These are phyloP conservation scores for Triadica sebifera DNA, from an alignment of 345 rosid genomes.

Conservation along the genomic window DNA sequence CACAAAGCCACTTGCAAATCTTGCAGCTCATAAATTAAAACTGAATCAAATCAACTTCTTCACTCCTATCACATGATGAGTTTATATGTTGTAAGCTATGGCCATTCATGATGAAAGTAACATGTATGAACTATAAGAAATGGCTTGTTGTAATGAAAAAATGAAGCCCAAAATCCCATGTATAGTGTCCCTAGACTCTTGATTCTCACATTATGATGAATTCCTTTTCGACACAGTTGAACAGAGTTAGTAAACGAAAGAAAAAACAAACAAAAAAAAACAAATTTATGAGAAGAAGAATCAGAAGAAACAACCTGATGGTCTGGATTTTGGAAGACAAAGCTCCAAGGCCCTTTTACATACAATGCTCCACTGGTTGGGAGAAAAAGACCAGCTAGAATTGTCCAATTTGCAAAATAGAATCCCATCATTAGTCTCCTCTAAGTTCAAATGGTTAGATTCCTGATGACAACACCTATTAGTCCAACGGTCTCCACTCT, in stretches of 20 bases:
- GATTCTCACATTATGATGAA: neutral
- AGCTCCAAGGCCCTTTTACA: conserved; percentile 71
- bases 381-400: conserved; percentile 78
- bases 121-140: neutral
- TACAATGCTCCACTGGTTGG: conserved; percentile 59
- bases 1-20: neutral
- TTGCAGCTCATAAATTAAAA: neutral
- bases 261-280: neutral
- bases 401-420: conserved; percentile 34
- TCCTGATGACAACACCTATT: too few species aligned
- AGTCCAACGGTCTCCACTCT: neutral
- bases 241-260: neutral
- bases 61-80: neutral
- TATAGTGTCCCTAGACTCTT: too few species aligned
- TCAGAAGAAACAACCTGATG: conserved; percentile 61
- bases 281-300: neutral
- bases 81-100: neutral
- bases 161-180: neutral
- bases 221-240: neutral
- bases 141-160: neutral
- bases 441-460: neutral
- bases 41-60: neutral
- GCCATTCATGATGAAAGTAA: neutral
- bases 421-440: neutral
- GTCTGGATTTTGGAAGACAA: conserved; percentile 89